A percentile compares a stretch with the other conserved stretches of the same genome.
phyloP scores from a whole-genome alignment of 495 filamentous ascomycete species.

The Beverwykella pulmonaria region DNA sequence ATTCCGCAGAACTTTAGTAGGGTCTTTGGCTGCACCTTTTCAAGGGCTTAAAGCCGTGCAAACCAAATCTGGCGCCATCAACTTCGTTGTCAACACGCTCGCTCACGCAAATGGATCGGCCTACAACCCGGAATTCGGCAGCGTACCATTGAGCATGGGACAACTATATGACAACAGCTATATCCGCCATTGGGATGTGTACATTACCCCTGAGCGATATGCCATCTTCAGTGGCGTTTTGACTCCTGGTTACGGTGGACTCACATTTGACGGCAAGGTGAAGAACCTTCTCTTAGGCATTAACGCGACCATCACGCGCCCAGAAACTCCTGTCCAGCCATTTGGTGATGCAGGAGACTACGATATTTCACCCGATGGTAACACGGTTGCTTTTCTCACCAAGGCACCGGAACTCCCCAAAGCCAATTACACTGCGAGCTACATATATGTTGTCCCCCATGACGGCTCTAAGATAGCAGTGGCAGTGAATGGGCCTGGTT shows the following conservation, averaged over 20 bases:
- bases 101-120: slow-evolving; percentile 63
- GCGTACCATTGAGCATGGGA: slow-evolving; percentile 60
- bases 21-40: slow-evolving; percentile 32
- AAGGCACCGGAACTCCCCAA: slow-evolving; percentile 77
- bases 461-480: slow-evolving; percentile 35
- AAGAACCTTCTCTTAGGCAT: slow-evolving; percentile 52
- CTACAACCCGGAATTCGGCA: slow-evolving; percentile 62
- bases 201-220: slow-evolving; percentile 55
- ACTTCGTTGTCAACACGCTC: slow-evolving; percentile 49
- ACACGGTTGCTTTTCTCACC: slow-evolving; percentile 71
- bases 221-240: slow-evolving; percentile 53
- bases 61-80: slow-evolving; percentile 33
- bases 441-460: slow-evolving; percentile 72
- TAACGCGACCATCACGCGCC: slow-evolving; percentile 45
- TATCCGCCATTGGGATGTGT: slow-evolving; percentile 77
- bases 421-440: slow-evolving; percentile 78
- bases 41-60: slow-evolving; percentile 36
- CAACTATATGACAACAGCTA: slow-evolving; percentile 72
- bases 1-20: slow-evolving; percentile 17
- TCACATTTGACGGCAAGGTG: slow-evolving; percentile 33
- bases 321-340: slow-evolving; percentile 55
- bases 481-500: slow-evolving; percentile 51
- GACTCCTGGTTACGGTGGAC: slow-evolving; percentile 28
- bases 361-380: slow-evolving; percentile 57
- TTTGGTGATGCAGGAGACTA: slow-evolving; percentile 64